phyloP scores from a whole-genome alignment of 2,329 filamentous ascomycete genomes.

The Ciborinia camelliae region DNA sequence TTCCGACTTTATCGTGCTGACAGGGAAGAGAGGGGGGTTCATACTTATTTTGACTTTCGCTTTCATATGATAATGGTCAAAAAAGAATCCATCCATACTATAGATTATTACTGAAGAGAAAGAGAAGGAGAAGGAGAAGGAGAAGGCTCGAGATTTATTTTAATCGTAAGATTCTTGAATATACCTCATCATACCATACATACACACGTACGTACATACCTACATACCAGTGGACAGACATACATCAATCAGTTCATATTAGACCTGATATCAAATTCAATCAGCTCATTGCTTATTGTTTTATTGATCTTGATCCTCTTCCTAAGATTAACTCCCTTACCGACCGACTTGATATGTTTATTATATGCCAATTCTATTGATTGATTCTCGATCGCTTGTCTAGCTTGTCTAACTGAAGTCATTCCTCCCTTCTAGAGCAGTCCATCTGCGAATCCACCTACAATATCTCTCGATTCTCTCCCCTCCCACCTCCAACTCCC shows the following conservation, averaged over 20 bases:
- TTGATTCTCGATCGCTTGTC: too few relatives aligned
- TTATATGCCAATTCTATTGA: neutral
- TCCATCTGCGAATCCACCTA: neutral
- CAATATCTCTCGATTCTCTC: neutral
- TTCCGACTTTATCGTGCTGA: too few relatives aligned
- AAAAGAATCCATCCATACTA: too few relatives aligned
- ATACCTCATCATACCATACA: too few relatives aligned
- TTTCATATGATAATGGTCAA: constrained; percentile 8
- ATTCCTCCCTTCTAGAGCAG: neutral
- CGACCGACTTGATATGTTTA: neutral
- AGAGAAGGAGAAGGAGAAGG: neutral
- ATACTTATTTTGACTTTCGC: too few relatives aligned
- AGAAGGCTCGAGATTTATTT: neutral
- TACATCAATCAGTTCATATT: constrained; percentile 6
- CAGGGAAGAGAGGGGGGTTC: neutral
- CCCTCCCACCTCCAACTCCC: neutral
- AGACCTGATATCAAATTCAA: neutral
- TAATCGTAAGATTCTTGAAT: neutral
- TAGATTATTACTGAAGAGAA: too few relatives aligned
- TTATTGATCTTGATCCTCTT: neutral
- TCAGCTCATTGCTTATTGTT: neutral
- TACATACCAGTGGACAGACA: too few relatives aligned
- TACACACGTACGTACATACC: too few relatives aligned
- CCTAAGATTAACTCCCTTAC: neutral
- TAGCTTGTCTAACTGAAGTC: neutral